Conservation (phyloP, 176 grass and related monocot genomes). For the Carex cristatella region DNA sequence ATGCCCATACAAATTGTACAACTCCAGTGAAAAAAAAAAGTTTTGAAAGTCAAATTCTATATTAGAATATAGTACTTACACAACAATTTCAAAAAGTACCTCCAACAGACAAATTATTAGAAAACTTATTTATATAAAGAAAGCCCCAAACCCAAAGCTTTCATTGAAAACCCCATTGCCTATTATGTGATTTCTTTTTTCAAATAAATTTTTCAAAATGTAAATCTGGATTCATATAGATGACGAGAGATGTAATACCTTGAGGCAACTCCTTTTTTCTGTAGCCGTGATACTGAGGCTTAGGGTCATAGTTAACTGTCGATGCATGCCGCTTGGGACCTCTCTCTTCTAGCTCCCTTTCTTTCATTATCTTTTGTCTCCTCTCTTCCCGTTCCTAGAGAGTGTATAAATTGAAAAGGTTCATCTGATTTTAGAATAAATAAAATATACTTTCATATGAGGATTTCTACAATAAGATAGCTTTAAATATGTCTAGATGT, state of each 20-base stretch:
- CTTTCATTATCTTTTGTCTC: constrained; percentile 43
- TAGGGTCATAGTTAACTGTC: constrained; percentile 55
- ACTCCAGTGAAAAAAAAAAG: neutral
- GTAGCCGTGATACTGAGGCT: constrained; percentile 43
- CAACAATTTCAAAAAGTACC: neutral
- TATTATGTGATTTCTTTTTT: neutral
- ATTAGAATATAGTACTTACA: neutral
- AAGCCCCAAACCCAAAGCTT: neutral
- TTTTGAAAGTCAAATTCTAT: neutral
- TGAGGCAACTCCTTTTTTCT: constrained; percentile 79
- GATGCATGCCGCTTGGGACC: constrained; percentile 42
- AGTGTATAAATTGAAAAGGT: neutral
- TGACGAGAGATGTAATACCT: constrained; percentile 43
- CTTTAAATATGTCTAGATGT: neutral
- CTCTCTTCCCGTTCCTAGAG: constrained; percentile 90
- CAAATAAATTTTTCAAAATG: neutral
- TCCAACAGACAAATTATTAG: neutral
- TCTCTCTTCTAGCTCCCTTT: constrained; percentile 48
- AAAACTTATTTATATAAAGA: neutral
- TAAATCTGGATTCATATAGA: neutral
- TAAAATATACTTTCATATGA: neutral
- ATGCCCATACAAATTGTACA: neutral
- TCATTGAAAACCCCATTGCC: neutral
- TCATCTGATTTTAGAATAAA: neutral
- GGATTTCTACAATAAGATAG: neutral